A percentile compares a stretch with the other conserved stretches of the same genome.
phyloP scores from a whole-genome alignment of 331 rosid species.

The Saraca asoca region DNA sequence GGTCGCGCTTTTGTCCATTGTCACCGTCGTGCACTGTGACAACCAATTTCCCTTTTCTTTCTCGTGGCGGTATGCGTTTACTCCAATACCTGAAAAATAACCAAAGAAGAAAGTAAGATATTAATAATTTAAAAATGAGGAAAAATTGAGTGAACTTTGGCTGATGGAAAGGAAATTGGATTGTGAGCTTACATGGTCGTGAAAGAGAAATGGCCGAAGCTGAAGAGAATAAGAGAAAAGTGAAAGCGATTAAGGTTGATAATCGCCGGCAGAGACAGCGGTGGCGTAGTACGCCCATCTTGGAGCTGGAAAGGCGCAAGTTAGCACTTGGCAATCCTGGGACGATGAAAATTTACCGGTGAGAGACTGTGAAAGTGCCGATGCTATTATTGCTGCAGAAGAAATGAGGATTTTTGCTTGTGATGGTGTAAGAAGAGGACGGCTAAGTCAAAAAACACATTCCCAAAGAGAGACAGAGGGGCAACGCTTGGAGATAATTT shows the following conservation, averaged over 20 bases:
- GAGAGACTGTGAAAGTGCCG: neutral
- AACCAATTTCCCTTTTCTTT: slow-evolving; percentile 18
- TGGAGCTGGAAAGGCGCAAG: slow-evolving; percentile 40
- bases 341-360: neutral
- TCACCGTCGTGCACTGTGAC: neutral
- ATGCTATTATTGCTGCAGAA: slow-evolving; percentile 32
- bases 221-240: slow-evolving; percentile 58
- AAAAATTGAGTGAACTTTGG: neutral
- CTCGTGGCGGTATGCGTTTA: neutral
- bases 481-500: neutral
- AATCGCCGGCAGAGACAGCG: slow-evolving; percentile 30
- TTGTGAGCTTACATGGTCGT: slow-evolving; percentile 45
- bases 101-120: neutral
- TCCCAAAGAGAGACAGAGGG: slow-evolving; percentile 17
- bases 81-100: slow-evolving; percentile 33
- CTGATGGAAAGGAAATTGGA: neutral
- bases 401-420: slow-evolving; percentile 26
- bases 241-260: slow-evolving; percentile 47
- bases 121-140: neutral
- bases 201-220: slow-evolving; percentile 40
- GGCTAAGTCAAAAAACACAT: slow-evolving; percentile 57
- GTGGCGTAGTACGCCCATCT: slow-evolving; percentile 62
- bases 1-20: slow-evolving; percentile 21
- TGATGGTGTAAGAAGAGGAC: slow-evolving; percentile 30
- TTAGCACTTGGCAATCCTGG: neutral